Base-by-base conservation (phyloP, 192 early-diverging fungal genomes). In the Coemansia sp. region DNA sequence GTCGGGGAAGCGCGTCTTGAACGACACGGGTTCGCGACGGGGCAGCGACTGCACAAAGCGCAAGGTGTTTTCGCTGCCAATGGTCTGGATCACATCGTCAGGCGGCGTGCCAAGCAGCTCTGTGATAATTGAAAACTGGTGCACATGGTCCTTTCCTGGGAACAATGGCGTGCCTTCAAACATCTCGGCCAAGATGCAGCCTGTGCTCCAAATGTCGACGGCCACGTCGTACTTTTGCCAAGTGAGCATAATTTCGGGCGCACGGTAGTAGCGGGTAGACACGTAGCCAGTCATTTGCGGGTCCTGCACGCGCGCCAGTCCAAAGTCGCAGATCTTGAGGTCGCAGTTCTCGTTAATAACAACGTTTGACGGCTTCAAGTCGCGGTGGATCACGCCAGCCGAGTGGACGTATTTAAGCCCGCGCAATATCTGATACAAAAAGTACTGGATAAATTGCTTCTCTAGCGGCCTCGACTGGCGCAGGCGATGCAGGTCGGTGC, bases 241-340 rank as follows among this genome's bases (percentile, higher is more conserved):
- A 29, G 92, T 93, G 40, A 98, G 77, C 93, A 98, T 95, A 62
- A 98, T 96, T 55, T 98, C 95, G 27, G 95, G 95, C 9, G 95
- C 93, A 55, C 95, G 87, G 65, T 98, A 98, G 78, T 96, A 96
- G 32, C 95, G 82, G 11, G 95, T 96, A 7, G 93, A 92, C 17
- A 96, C 95, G 72, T 98, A 98, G 22, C 94, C 94, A 18, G 94
- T 97, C 94, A 97, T 97, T 67, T 93, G 90, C 54, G 88, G 86
- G 56, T 95, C 93, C 56, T 92, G 89, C 36, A 95, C 86, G 56
- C 95, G 87, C 3, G 95, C 95, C 38, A 98, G 70, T 4, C 95
- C 95, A 71, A 98, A 94, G 72, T 98, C 95, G 73, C 93, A 96
- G 60, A 98, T 98, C 81, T 93, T 98, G 32, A 98, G 81, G 66